A percentile compares a stretch with the other conserved stretches of the same genome.
Conservation (phyloP, 805 yeast species). For the Pichia scutulata region DNA sequence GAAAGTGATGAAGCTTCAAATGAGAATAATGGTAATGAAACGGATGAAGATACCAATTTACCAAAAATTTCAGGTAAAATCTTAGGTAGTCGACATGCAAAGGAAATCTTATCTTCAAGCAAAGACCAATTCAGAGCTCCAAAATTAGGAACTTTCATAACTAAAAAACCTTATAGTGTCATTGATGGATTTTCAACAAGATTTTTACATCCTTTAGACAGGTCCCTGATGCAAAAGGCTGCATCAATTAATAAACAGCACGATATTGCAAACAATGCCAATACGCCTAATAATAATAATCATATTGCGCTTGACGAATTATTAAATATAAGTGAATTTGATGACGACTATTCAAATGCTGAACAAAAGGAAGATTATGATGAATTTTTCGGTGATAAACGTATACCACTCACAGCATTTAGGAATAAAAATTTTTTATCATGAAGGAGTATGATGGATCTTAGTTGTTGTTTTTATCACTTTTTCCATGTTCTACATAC, state of each 20-base stretch:
- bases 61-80: slow-evolving; percentile 61
- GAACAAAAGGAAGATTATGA: slow-evolving; percentile 6
- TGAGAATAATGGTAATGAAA: slow-evolving; percentile 70
- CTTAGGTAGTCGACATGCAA: slow-evolving; percentile 75
- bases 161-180: slow-evolving; percentile 78
- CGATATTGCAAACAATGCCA: background rate
- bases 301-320: slow-evolving; percentile 58
- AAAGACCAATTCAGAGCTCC: slow-evolving; percentile 87
- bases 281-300: slow-evolving; percentile 9
- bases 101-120: slow-evolving; percentile 85
- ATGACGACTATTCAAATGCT: slow-evolving; percentile 33
- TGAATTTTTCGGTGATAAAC: slow-evolving; percentile 27
- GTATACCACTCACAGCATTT: slow-evolving; percentile 83
- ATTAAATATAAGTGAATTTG: slow-evolving; percentile 81
- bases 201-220: slow-evolving; percentile 48
- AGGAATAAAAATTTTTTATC: slow-evolving; percentile 48
- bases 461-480: background rate
- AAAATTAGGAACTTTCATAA: slow-evolving; percentile 84
- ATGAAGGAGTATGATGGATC: background rate
- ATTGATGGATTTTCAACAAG: slow-evolving; percentile 92
- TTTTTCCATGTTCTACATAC: too few species aligned
- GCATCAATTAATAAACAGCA: background rate
- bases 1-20: slow-evolving; percentile 17
- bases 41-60: slow-evolving; percentile 83
- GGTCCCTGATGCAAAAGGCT: slow-evolving; percentile 21